These are phyloP conservation scores for Venturia carpophila DNA, from an alignment of 2,329 filamentous ascomycete species.

Conservation along the genomic window DNA sequence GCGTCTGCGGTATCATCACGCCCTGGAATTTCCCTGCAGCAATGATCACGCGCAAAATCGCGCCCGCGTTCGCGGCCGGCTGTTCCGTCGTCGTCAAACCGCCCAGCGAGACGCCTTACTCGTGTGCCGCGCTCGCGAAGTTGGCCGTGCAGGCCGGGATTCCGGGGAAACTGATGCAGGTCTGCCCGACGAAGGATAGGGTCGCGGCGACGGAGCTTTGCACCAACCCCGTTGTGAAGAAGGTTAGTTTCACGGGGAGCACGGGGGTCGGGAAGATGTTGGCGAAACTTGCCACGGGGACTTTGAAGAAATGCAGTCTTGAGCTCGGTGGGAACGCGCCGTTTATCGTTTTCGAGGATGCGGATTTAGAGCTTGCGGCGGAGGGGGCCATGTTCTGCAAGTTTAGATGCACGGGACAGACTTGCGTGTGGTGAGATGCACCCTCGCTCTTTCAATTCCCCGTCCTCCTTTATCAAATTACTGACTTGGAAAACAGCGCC, in stretches of 20 bases:
- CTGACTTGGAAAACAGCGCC: conserved; percentile 16
- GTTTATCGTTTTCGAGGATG: conserved; percentile 21
- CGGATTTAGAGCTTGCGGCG: conserved; percentile 19
- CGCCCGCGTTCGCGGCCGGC: conserved; percentile 18
- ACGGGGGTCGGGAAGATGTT: conserved; percentile 19
- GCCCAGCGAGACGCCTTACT: conserved; percentile 18
- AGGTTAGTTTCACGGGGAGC: conserved; percentile 20
- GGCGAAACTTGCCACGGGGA: conserved; percentile 18
- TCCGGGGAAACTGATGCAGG: conserved; percentile 17
- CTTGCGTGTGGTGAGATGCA: conserved; percentile 16
- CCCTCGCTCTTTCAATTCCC: too few relatives aligned
- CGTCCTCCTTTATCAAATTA: neutral
- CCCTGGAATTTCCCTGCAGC: conserved; percentile 22
- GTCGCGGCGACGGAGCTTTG: conserved; percentile 17
- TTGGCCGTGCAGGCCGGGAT: conserved; percentile 19
- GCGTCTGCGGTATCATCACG: conserved; percentile 29
- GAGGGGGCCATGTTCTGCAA: conserved; percentile 18
- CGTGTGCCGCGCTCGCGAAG: conserved; percentile 17
- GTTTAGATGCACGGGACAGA: conserved; percentile 19
- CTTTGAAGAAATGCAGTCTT: conserved; percentile 19
- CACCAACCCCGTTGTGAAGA: conserved; percentile 17
- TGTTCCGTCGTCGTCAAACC: conserved; percentile 20
- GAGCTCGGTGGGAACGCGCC: conserved; percentile 21
- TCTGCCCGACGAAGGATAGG: conserved; percentile 16
- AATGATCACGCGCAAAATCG: conserved; percentile 31